Conservation (phyloP, 169 alveolate genomes). For the Fabrea salina region DNA sequence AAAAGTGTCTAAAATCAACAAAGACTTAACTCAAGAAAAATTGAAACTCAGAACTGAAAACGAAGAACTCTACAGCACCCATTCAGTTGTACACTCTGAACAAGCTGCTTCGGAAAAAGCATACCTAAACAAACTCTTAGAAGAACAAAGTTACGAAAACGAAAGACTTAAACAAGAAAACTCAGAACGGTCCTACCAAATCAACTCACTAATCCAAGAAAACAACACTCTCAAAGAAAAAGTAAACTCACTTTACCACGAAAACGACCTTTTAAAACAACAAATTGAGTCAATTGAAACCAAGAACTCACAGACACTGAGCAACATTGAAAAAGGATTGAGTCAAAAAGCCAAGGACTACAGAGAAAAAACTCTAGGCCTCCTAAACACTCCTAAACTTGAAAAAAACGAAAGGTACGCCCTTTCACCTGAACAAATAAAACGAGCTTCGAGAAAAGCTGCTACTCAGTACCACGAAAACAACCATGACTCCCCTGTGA, state of each 20-base stretch:
- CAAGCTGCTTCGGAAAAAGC: not conserved
- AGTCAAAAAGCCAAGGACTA: not conserved
- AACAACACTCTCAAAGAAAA: not conserved
- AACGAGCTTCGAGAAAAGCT: too few species aligned
- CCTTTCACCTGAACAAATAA: too few species aligned
- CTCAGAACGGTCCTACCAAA: not conserved
- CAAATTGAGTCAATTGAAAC: not conserved
- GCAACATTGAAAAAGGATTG: not conserved
- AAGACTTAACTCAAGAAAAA: too few species aligned
- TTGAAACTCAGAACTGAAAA: too few species aligned
- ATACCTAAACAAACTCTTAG: not conserved
- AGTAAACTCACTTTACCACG: not conserved
- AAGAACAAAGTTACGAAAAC: not conserved
- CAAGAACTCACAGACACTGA: not conserved
- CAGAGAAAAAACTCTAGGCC: not conserved
- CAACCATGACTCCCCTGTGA: constrained; percentile 5
- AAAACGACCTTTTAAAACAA: not conserved
- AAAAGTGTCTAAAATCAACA: too few species aligned
- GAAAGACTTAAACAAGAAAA: not conserved
- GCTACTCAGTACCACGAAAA: too few species aligned
- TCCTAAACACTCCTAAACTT: not conserved
- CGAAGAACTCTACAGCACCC: too few species aligned
- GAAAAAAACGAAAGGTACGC: too few species aligned
- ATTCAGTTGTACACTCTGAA: too few species aligned
- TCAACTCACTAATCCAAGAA: not conserved